Evolutionary conservation across 345 rosid species (phyloP).

Genomic region (Eucalyptus polyanthemos): DNA sequence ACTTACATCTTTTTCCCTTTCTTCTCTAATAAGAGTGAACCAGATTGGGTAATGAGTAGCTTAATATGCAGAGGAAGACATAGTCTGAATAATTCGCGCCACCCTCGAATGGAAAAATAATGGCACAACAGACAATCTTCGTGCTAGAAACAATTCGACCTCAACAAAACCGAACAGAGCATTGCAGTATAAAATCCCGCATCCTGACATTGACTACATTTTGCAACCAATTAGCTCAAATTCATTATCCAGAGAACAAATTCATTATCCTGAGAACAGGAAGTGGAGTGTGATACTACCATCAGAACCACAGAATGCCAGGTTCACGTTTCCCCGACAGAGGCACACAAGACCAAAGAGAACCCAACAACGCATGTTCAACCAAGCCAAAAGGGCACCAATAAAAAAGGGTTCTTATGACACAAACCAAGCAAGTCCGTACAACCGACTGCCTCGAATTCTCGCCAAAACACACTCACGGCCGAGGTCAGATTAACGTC

Average conservation of each 20-base stretch:
- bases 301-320: background rate
- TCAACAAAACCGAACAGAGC: background rate
- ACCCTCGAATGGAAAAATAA: background rate
- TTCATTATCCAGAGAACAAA: background rate
- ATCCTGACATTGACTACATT: background rate
- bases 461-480: background rate
- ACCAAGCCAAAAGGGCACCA: background rate
- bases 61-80: background rate
- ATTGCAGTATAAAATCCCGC: background rate
- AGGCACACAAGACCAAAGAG: background rate
- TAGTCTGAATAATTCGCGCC: background rate
- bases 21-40: background rate
- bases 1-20: background rate
- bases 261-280: background rate
- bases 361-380: background rate
- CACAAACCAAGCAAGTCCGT: background rate
- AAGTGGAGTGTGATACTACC: background rate
- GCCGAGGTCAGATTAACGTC: background rate
- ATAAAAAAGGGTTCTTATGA: background rate
- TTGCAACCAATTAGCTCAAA: background rate
- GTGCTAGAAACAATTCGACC: background rate
- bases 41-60: background rate
- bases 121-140: background rate
- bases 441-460: background rate
- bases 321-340: background rate